Percentiles rank a stretch among this genome's conserved stretches.
Conservation (phyloP, 2,329 filamentous ascomycete species). For the Talaromyces sp. region DNA sequence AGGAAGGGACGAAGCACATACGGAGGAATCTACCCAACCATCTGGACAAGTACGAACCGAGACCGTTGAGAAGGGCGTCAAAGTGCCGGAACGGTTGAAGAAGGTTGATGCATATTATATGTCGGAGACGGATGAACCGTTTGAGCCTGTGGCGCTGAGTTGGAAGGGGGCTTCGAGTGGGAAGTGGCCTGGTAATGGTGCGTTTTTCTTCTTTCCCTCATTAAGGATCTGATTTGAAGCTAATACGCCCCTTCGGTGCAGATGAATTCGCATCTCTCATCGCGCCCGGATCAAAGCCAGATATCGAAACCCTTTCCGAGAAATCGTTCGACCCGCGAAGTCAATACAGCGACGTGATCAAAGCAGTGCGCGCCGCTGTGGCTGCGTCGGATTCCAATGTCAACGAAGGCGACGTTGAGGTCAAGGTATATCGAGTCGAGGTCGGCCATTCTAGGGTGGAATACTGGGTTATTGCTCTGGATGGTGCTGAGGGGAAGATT, state of each 20-base stretch:
- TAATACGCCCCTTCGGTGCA: slow-evolving; percentile 32
- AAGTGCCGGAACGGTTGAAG: slow-evolving; percentile 60
- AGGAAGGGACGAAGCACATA: slow-evolving; percentile 25
- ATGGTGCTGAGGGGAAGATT: slow-evolving; percentile 59
- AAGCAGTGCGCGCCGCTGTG: slow-evolving; percentile 55
- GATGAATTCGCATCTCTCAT: slow-evolving; percentile 71
- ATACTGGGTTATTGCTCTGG: slow-evolving; percentile 74
- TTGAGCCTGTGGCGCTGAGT: slow-evolving; percentile 70
- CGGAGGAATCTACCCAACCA: slow-evolving; percentile 16
- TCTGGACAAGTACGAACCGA: slow-evolving; percentile 37
- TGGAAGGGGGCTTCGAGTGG: slow-evolving; percentile 46
- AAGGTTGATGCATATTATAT: slow-evolving; percentile 65
- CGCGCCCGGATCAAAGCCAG: slow-evolving; percentile 22
- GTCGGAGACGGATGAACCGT: slow-evolving; percentile 83
- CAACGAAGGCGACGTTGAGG: slow-evolving; percentile 50
- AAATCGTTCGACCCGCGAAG: slow-evolving; percentile 71
- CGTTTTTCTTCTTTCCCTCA: slow-evolving; percentile 14
- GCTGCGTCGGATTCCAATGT: slow-evolving; percentile 29
- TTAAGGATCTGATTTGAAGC: background rate
- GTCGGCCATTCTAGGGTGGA: slow-evolving; percentile 65
- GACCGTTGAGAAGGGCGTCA: slow-evolving; percentile 49
- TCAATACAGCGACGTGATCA: slow-evolving; percentile 56
- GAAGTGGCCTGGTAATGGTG: slow-evolving; percentile 38
- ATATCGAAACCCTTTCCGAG: slow-evolving; percentile 63
- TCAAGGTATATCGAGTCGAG: slow-evolving; percentile 72